Base-by-base conservation (phyloP, 129 eudicot genomes). In the Escallonia herrerae region DNA sequence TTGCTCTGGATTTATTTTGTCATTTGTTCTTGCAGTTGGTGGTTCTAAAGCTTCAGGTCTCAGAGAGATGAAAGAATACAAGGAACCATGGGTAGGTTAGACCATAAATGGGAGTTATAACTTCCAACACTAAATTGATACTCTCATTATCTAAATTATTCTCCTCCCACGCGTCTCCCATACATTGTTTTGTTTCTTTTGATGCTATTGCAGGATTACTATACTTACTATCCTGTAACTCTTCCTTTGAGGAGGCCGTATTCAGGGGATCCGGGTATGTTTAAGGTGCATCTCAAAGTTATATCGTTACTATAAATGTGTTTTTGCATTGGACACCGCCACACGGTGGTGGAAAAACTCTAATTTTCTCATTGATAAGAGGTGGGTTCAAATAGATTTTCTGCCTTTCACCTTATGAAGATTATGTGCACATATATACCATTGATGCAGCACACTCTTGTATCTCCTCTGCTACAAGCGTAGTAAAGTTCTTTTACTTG, bases 51-150 rank as follows among this genome's bases (percentile, higher is more conserved):
- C 75, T 67, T 47, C 80, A 22, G 60, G 62, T 37, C 51, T 15
- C 42, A 38, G 51, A 54, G 71, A 62, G 62, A 58, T 62, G 61
- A 83, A 88, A 50, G 96, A 93, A 58, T 93, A 88, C 76, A 85
- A 81, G 70, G 98, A 93, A 74, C 98, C 96, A 73, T 93, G 96
- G 98, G 98, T 87, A 78, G 70, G 86, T 74, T 44, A 65, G 64
- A 69, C 37, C 58, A 60, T 40, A 14, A 40, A 53, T 60, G 39
- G 40, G 8, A 43, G 56, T 55, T 51, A 13, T 40, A 14, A 54
- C 62, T 60, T 39, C 45, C 15, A 59, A 6, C 13, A n/a, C n/a
- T n/a, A 68, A 22, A 12, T 45, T 56, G 69, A 5, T 37, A 51
- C 11, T 43, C 37, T 56, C 62, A 39, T 43, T 50, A 14, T 46